Base-by-base conservation (phyloP, 139 green algal genomes). In the Coelastrella sp. region DNA sequence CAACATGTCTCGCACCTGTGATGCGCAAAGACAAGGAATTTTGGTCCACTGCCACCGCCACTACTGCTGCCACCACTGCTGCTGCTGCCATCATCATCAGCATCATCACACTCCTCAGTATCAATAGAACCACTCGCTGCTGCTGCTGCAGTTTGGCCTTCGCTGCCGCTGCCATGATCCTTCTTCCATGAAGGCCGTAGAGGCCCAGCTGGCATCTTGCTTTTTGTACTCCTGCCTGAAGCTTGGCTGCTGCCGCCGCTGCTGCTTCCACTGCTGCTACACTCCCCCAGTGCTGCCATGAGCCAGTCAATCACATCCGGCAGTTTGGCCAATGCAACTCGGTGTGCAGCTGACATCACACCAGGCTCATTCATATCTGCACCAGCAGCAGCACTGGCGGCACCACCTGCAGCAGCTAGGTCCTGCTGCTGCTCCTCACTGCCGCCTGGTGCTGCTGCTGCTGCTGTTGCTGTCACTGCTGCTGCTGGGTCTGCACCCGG, bases 1-100 rank as follows among this genome's bases (percentile, higher is more conserved):
- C 32, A 47, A 47, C 32, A 47, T 47, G 32, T n/a, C 32, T 61
- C 66, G 16, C 32, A 94, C 93, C 89, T 95, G 92, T 99, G 98
- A 90, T 99, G 98, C 0, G 96, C 98, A 93, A 99, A 99, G 6
- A 99, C 94, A 10, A 99, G 92, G 80, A 99, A 95, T 92, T 99
- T 99, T 57, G 94, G 94, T 16, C 77, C 87, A 13, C 57, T 59
- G 19, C 22, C 5, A 14, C 74, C 74, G 10, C 76, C 86, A 8
- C 13, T 11, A 7, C 81, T 59, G 60, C 64, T 64, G 16, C 60
- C 86, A 66, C 20, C 65, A 19, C 32, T 73, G 19, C 75, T 59
- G 64, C 32, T 60, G 71, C 20, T 61, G 80, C 78, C 60, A 61
- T 58, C 22, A 58, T n/a, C 56, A 79, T 19, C 68, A 22, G 10